These are phyloP conservation scores for Pichia cabralensis DNA, from an alignment of 805 yeast species.

Conservation along the genomic window DNA sequence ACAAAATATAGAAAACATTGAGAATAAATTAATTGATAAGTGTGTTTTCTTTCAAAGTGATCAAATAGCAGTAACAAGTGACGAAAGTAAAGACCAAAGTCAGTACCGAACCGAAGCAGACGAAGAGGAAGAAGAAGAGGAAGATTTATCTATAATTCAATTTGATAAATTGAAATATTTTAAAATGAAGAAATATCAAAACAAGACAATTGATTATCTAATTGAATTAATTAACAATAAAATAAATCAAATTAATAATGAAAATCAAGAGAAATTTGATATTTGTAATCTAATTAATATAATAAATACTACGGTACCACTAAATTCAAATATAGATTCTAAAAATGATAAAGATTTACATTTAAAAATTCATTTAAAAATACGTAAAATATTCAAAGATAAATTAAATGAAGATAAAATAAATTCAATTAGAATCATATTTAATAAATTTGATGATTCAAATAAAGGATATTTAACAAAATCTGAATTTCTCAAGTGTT, in stretches of 20 bases:
- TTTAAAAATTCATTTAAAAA: slow-evolving; percentile 2
- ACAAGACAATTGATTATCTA: background rate
- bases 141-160: no score
- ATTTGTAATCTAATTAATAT: no score
- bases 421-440: slow-evolving; percentile 25
- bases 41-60: no score
- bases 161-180: background rate
- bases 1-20: background rate
- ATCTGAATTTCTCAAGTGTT: slow-evolving; percentile 33
- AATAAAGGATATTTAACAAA: slow-evolving; percentile 29
- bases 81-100: no score
- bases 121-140: background rate
- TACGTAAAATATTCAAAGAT: slow-evolving; percentile 8
- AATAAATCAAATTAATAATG: background rate
- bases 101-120: no score
- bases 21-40: background rate
- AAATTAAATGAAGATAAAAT: slow-evolving; percentile 5
- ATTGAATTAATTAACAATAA: background rate
- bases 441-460: slow-evolving; percentile 30
- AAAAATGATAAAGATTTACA: background rate
- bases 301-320: no score
- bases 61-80: no score
- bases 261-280: no score
- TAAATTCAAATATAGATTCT: no score
- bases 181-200: background rate